phyloP scores from a whole-genome alignment of 2,329 filamentous ascomycete genomes.

The Pseudocercospora fuligena region DNA sequence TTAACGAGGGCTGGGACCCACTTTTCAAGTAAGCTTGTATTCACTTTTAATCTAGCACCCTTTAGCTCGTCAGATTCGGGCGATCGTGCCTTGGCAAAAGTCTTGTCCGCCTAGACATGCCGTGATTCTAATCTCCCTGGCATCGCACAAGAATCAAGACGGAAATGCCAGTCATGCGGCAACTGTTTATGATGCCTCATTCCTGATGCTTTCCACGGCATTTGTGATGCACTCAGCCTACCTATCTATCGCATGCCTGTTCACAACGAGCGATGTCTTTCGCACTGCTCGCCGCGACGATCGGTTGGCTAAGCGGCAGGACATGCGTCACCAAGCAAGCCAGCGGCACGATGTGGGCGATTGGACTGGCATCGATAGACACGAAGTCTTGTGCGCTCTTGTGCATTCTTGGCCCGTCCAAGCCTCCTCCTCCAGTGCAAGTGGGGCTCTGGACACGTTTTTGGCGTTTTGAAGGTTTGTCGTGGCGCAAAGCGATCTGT shows the following conservation, averaged over 20 bases:
- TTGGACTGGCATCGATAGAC: conserved; percentile 8
- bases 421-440: conserved; percentile 14
- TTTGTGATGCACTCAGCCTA: background rate
- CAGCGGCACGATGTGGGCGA: conserved; percentile 24
- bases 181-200: background rate
- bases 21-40: background rate
- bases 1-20: background rate
- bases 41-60: background rate
- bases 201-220: conserved; percentile 6
- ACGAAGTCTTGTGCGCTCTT: conserved; percentile 29
- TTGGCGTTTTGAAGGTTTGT: conserved; percentile 20
- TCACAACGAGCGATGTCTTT: background rate
- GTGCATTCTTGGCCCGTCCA: conserved; percentile 26
- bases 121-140: background rate
- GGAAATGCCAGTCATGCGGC: background rate
- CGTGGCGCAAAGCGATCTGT: conserved; percentile 20
- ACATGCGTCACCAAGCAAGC: conserved; percentile 18
- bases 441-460: conserved; percentile 25
- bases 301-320: conserved; percentile 23
- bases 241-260: background rate
- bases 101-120: background rate
- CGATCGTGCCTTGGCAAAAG: background rate
- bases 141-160: conserved; percentile 1
- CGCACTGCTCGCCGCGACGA: conserved; percentile 15
- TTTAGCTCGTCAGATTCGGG: background rate